Conservation (phyloP, 352 stramenopile genomes). For the Globisporangium lucens region DNA sequence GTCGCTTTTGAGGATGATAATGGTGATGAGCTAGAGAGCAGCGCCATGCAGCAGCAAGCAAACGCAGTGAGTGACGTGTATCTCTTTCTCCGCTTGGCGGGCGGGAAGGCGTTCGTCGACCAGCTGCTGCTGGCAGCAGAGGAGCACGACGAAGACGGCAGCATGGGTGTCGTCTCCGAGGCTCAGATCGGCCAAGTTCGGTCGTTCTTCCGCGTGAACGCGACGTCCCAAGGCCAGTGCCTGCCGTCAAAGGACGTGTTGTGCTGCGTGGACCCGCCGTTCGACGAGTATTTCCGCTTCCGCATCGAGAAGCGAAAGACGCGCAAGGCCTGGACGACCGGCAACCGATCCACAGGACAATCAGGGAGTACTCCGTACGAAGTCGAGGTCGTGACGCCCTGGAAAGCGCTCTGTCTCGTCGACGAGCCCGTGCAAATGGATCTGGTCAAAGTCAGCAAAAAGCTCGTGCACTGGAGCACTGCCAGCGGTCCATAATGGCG, state of each 20-base stretch:
- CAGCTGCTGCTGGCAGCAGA: conserved; percentile 45
- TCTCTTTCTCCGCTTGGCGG: conserved; percentile 55
- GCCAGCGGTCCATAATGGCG: conserved; percentile 27
- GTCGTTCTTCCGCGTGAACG: conserved; percentile 51
- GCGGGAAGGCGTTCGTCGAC: conserved; percentile 74
- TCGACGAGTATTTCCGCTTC: conserved; percentile 72
- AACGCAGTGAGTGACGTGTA: conserved; percentile 19
- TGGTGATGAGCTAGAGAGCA: neutral
- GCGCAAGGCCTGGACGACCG: conserved; percentile 1
- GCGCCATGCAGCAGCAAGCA: neutral
- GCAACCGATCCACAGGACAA: conserved; percentile 10
- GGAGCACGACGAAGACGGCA: conserved; percentile 15
- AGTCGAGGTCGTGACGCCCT: conserved; percentile 57
- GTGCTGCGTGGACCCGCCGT: conserved; percentile 57
- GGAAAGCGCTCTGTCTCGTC: conserved; percentile 64
- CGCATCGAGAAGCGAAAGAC: conserved; percentile 35
- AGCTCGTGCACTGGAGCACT: conserved; percentile 28
- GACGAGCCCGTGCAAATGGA: conserved; percentile 60
- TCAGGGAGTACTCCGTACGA: conserved; percentile 31
- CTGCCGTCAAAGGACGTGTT: conserved; percentile 38
- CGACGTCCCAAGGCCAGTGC: conserved; percentile 58
- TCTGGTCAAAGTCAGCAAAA: conserved; percentile 61
- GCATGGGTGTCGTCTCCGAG: conserved; percentile 15
- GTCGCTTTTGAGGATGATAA: neutral
- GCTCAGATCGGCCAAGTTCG: conserved; percentile 41